Evolutionary conservation across 2,329 filamentous ascomycete species (phyloP), one percentile per base, ranked within the genome.

Genomic region (Raffaelea albimanens): DNA sequence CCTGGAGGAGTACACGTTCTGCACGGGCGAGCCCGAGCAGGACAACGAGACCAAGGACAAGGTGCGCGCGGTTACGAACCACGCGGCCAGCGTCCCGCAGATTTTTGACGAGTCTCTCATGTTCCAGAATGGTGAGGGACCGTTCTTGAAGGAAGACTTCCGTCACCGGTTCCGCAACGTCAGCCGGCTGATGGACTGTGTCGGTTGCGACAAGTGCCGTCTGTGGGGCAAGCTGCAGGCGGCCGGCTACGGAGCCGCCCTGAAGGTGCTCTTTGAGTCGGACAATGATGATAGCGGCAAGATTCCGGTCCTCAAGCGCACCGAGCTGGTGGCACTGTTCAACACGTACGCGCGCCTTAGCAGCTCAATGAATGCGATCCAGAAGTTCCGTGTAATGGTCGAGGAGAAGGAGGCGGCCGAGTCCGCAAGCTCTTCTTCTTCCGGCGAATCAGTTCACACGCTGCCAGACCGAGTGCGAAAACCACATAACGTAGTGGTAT

Each of bases 201-300:
- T 97, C 19, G 93, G 93, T 40, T 98, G 93, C 65, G 93, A 98
- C 69, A 98, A 98, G 70, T 98, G 93, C 67, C 82, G 93, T 9
- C 80, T 98, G 2, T 98, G 93, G 93, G 93, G 93, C 43, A 98
- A 98, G 68, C 69, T 98, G 34, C 93, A 98, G 68, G 95, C 89
- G 1, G 86, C 87, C 13, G 93, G 93, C 2, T 97, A 96, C 61
- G 93, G 93, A 44, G 88, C 93, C 1, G 93, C 93, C 0, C 71
- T 98, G 53, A 98, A 98, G 68, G 84, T 98, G 4, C 75, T 98
- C 2, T 98, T 98, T 59, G 93, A 98, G 64, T 93, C 89, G 53
- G 89, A 95, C 59, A 76, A 78, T 43, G 65, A 71, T 49, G 13
- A 29, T n/a, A n/a, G n/a, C n/a, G 74, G 69, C 55, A 76, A 73